Evolutionary conservation across 129 eudicot genomes (phyloP).

Genomic region (Artemisia argyi): DNA sequence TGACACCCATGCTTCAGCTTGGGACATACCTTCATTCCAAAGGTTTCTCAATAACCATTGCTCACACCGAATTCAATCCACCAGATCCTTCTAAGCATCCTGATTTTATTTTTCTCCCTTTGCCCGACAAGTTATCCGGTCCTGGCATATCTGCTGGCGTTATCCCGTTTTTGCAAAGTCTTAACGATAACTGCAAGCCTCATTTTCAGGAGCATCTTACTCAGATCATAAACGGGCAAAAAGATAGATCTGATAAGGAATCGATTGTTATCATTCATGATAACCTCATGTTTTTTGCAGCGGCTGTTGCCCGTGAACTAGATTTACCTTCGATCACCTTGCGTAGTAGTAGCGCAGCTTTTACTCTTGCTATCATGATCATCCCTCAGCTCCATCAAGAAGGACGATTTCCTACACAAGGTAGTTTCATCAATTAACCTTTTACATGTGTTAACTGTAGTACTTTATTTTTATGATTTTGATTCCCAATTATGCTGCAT

Average conservation of each 20-base stretch:
- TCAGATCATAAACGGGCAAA: conserved; percentile 3
- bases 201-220: conserved; percentile 22
- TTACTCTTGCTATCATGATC: conserved; percentile 15
- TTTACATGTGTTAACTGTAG: not conserved
- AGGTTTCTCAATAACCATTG: conserved; percentile 53
- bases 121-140: conserved; percentile 28
- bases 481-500: too few species aligned
- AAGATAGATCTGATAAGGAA: conserved; percentile 7
- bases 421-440: not conserved
- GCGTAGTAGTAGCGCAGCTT: conserved; percentile 26
- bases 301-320: conserved; percentile 26
- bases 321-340: conserved; percentile 28
- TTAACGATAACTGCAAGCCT: conserved; percentile 30
- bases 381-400: conserved; percentile 28
- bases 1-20: conserved; percentile 63
- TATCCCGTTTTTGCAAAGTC: conserved; percentile 10
- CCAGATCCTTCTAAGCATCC: conserved; percentile 46
- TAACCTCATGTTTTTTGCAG: conserved; percentile 26
- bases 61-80: conserved; percentile 40
- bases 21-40: conserved; percentile 45
- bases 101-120: conserved; percentile 36
- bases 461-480: too few species aligned
- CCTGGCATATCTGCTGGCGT: conserved; percentile 9
- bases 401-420: conserved; percentile 28
- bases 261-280: conserved; percentile 28